Evolutionary conservation across 306 rosid species (phyloP).

Genomic region (Clitoria ternatea): DNA sequence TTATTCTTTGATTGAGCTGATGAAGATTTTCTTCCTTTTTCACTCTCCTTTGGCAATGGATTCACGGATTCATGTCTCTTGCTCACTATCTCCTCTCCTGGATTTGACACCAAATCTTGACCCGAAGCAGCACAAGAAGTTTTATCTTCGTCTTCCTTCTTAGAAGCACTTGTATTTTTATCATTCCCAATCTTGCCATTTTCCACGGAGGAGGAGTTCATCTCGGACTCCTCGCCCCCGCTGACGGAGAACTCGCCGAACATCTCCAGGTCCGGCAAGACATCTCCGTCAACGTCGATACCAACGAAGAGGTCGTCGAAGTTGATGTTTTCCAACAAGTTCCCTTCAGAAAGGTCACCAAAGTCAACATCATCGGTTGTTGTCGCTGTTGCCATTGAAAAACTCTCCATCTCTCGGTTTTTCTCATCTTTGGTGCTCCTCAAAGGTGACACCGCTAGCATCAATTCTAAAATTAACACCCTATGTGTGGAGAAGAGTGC

Average conservation of each 20-base stretch:
- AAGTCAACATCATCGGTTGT: conserved; percentile 29
- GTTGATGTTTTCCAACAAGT: conserved; percentile 62
- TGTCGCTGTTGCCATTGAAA: conserved; percentile 31
- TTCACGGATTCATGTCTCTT: conserved; percentile 32
- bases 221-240: conserved; percentile 49
- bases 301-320: conserved; percentile 72
- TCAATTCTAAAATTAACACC: conserved; percentile 34
- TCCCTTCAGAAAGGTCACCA: conserved; percentile 49
- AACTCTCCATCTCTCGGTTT: conserved; percentile 53
- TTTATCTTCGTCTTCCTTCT: conserved; percentile 38
- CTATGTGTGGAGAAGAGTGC: neutral
- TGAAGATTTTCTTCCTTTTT: conserved; percentile 54
- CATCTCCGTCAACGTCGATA: conserved; percentile 51
- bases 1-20: conserved; percentile 46
- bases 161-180: neutral
- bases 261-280: conserved; percentile 76
- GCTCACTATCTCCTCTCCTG: conserved; percentile 49
- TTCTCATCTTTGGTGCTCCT: conserved; percentile 52
- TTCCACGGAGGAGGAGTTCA: conserved; percentile 36
- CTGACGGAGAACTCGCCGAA: conserved; percentile 54
- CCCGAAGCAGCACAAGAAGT: conserved; percentile 13
- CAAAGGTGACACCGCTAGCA: conserved; percentile 74
- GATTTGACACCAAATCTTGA: conserved; percentile 22
- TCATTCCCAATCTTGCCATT: conserved; percentile 7
- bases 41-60: conserved; percentile 21